phyloP scores from a whole-genome alignment of 2,329 filamentous ascomycete species.

The Paecilomyces sp. region DNA sequence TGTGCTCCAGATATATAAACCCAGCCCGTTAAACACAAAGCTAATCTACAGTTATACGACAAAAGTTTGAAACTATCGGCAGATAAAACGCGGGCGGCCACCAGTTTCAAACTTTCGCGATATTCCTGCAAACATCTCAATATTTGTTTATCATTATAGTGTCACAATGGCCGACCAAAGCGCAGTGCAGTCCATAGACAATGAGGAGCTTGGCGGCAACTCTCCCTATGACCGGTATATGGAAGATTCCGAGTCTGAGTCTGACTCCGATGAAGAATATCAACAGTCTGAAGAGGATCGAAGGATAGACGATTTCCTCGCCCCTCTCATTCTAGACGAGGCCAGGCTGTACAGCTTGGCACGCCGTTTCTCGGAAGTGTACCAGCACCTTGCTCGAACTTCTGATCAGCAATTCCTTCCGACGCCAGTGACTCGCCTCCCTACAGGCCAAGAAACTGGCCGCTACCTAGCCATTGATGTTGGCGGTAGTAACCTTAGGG shows the following conservation, averaged over 20 bases:
- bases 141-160: not conserved
- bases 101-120: too few relatives aligned
- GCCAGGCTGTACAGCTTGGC: conserved; percentile 37
- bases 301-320: conserved; percentile 33
- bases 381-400: conserved; percentile 35
- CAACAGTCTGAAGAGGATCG: conserved; percentile 25
- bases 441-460: conserved; percentile 47
- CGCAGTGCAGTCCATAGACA: not conserved
- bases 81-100: too few relatives aligned
- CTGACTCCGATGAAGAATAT: conserved; percentile 19
- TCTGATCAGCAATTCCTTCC: conserved; percentile 43
- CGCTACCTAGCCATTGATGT: conserved; percentile 52
- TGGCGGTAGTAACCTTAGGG: conserved; percentile 49
- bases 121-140: not conserved
- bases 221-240: not conserved
- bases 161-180: not conserved
- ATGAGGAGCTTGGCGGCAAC: conserved; percentile 2
- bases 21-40: not conserved
- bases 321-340: conserved; percentile 35
- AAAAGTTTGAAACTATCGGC: too few relatives aligned
- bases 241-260: conserved; percentile 27
- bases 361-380: conserved; percentile 39
- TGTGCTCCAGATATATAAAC: not conserved
- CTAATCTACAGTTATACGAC: not conserved
- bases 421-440: conserved; percentile 40